Conservation (phyloP, 306 rosid species). For the Alnus rubra region DNA sequence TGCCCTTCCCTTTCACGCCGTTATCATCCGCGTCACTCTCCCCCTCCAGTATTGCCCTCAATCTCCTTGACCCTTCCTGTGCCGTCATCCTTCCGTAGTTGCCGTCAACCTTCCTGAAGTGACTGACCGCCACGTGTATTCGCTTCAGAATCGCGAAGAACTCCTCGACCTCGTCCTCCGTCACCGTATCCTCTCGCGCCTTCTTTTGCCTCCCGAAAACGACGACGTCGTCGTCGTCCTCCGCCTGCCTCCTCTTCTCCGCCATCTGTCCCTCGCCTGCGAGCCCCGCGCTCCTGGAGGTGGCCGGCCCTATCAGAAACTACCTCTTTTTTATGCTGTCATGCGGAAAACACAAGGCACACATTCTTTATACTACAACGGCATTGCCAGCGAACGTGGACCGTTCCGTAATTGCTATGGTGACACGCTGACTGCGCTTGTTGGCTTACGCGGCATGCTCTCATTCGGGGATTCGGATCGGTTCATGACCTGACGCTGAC, state of each 20-base stretch:
- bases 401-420: no score
- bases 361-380: no score
- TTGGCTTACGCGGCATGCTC: no score
- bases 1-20: background rate
- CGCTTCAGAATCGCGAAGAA: conserved; percentile 44
- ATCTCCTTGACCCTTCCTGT: background rate
- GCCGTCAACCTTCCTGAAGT: conserved; percentile 29
- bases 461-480: no score
- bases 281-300: no score
- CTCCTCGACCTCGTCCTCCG: conserved; percentile 52
- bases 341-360: no score
- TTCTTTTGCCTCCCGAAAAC: conserved; percentile 17
- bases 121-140: conserved; percentile 27
- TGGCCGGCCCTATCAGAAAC: no score
- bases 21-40: conserved; percentile 15
- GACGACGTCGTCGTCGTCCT: background rate
- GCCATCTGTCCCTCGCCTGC: background rate
- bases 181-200: conserved; percentile 21
- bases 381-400: no score
- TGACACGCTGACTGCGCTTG: no score
- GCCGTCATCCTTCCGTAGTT: background rate
- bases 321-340: no score
- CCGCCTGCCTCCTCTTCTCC: conserved; percentile 28
- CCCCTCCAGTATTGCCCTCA: conserved; percentile 28
- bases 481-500: no score